A percentile compares a stretch with the other conserved stretches of the same genome.
Evolutionary conservation across 345 rosid species (phyloP).

Genomic region (Eucalyptus erythrocorys): DNA sequence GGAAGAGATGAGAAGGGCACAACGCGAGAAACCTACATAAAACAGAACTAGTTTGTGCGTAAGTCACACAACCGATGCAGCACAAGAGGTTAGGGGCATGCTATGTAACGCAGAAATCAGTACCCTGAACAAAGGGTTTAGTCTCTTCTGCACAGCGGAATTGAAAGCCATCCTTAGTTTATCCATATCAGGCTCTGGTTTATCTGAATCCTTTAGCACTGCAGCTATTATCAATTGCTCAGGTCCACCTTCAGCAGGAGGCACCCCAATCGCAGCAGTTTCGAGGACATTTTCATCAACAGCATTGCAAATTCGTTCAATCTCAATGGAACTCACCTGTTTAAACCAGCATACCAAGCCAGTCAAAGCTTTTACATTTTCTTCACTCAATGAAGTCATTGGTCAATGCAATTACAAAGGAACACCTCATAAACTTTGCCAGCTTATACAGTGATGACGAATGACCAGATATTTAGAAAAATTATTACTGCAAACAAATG

Average conservation of each 20-base stretch:
- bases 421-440: background rate
- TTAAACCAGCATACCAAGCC: background rate
- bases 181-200: slow-evolving; percentile 21
- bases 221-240: slow-evolving; percentile 73
- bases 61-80: background rate
- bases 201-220: slow-evolving; percentile 42
- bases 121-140: slow-evolving; percentile 91
- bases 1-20: slow-evolving; percentile 55
- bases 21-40: slow-evolving; percentile 52
- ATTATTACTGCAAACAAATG: background rate
- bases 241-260: slow-evolving; percentile 84
- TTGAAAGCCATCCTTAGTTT: slow-evolving; percentile 57
- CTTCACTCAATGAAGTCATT: background rate
- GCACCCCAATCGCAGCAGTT: slow-evolving; percentile 95
- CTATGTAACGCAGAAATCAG: background rate
- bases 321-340: slow-evolving; percentile 90
- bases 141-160: slow-evolving; percentile 73
- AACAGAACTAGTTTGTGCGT: background rate
- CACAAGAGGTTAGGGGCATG: background rate
- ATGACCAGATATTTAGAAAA: background rate
- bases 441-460: background rate
- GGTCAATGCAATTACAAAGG: background rate
- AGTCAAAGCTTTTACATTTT: background rate
- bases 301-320: slow-evolving; percentile 78
- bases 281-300: slow-evolving; percentile 56